Conservation (phyloP, 2,329 filamentous ascomycete species). For the Beauveria australis region DNA sequence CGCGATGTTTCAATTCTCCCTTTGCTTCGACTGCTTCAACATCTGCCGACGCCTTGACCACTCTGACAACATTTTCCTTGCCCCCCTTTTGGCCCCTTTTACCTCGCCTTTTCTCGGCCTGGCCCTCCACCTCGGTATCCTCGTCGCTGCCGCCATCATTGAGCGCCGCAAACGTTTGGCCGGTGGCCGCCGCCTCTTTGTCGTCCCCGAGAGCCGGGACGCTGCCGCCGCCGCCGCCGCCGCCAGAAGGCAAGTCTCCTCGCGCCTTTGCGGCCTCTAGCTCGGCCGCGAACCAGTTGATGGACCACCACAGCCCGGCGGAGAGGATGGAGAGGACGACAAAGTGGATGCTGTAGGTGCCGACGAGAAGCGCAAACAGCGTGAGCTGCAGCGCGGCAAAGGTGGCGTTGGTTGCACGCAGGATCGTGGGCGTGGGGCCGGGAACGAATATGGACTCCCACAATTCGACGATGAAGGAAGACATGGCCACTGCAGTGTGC, state of each 20-base stretch:
- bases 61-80: conserved; percentile 11
- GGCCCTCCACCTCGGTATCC: conserved; percentile 38
- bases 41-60: conserved; percentile 21
- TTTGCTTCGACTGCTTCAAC: conserved; percentile 33
- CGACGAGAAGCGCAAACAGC: conserved; percentile 65
- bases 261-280: conserved; percentile 34
- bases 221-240: not conserved
- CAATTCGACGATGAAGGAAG: conserved; percentile 62
- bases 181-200: conserved; percentile 9
- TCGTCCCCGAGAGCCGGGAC: conserved; percentile 19
- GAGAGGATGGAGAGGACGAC: conserved; percentile 70
- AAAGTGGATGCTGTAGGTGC: conserved; percentile 86
- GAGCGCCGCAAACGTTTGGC: conserved; percentile 9
- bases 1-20: conserved; percentile 43
- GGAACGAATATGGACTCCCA: conserved; percentile 92
- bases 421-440: conserved; percentile 77
- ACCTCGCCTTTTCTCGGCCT: conserved; percentile 15
- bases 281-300: conserved; percentile 92
- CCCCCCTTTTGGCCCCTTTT: conserved; percentile 13
- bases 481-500: conserved; percentile 32
- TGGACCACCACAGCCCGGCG: conserved; percentile 79
- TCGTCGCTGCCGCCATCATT: conserved; percentile 29
- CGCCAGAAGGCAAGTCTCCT: conserved; percentile 20
- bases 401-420: conserved; percentile 81
- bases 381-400: conserved; percentile 80